phyloP scores from a whole-genome alignment of 257 asterid species.

The Solanum microdontum region DNA sequence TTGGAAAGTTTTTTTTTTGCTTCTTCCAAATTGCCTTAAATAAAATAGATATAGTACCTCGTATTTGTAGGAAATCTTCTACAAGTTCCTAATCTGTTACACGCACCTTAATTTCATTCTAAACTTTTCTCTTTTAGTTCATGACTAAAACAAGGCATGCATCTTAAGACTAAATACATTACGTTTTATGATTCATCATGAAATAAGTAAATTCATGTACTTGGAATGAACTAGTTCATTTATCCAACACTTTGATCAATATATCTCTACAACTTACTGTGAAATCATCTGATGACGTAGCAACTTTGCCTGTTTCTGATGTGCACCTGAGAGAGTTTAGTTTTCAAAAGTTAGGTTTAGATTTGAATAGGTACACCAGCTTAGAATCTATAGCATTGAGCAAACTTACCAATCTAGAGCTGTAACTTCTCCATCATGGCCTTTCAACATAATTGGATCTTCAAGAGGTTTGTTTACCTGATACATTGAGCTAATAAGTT shows the following conservation, averaged over 20 bases:
- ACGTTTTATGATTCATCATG: not conserved
- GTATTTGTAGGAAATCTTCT: not conserved
- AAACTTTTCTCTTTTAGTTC: not conserved
- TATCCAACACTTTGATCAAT: not conserved
- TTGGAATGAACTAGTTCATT: not conserved
- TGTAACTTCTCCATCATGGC: conserved; percentile 92
- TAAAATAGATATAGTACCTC: not conserved
- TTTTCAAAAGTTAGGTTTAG: not conserved
- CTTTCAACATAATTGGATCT: conserved; percentile 51
- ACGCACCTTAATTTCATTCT: not conserved
- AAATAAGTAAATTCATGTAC: not conserved
- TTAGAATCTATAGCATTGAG: not conserved
- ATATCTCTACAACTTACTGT: conserved; percentile 47
- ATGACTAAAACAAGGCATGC: not conserved
- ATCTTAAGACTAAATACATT: not conserved
- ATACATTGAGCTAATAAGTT: not conserved
- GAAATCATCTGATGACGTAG: conserved; percentile 92
- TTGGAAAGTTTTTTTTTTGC: not conserved
- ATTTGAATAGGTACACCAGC: not conserved
- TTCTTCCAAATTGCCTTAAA: not conserved
- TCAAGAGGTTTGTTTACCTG: conserved; percentile 69
- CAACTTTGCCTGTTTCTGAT: conserved; percentile 74
- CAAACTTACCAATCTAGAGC: conserved; percentile 75
- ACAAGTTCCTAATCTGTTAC: not conserved
- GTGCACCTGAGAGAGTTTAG: conserved; percentile 52